Conservation (phyloP, 306 rosid species). For the Elaeagnus macrophylla region DNA sequence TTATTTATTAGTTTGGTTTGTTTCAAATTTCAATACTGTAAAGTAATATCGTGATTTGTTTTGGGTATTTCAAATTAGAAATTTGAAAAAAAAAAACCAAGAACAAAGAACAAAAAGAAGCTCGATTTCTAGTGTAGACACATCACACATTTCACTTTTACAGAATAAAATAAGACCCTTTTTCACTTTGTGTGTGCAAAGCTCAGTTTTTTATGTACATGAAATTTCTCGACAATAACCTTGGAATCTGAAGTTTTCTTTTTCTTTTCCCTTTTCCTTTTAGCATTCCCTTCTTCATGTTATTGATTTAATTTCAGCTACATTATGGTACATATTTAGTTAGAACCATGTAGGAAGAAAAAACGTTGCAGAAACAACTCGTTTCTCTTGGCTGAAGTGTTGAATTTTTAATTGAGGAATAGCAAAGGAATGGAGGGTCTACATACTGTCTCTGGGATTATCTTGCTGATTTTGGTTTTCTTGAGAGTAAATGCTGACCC, state of each 20-base stretch:
- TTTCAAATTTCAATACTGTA: conserved; percentile 3
- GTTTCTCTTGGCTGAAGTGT: conserved; percentile 29
- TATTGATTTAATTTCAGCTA: neutral
- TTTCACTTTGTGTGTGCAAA: conserved; percentile 25
- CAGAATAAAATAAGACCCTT: conserved; percentile 22
- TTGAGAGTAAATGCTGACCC: conserved; percentile 48
- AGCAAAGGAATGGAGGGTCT: conserved; percentile 29
- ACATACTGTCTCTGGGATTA: conserved; percentile 27
- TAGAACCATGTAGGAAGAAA: conserved; percentile 15
- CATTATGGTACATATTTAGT: conserved; percentile 19
- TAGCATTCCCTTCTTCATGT: conserved; percentile 18
- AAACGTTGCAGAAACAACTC: conserved; percentile 38
- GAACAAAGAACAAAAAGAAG: conserved; percentile 41
- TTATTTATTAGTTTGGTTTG: conserved; percentile 3
- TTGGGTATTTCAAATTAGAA: conserved; percentile 25
- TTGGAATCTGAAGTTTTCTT: conserved; percentile 45
- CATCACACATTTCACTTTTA: conserved; percentile 16
- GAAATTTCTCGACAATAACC: conserved; percentile 48
- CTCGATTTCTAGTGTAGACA: conserved; percentile 29
- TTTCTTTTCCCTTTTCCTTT: conserved; percentile 17
- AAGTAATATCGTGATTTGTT: conserved; percentile 7
- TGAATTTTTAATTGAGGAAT: neutral
- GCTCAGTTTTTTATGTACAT: conserved; percentile 39
- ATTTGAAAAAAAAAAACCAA: conserved; percentile 27
- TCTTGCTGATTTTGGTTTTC: conserved; percentile 30